These are phyloP conservation scores for Abortiporus biennis DNA, from an alignment of 1,284 basidiomycete genomes.

Conservation along the genomic window DNA sequence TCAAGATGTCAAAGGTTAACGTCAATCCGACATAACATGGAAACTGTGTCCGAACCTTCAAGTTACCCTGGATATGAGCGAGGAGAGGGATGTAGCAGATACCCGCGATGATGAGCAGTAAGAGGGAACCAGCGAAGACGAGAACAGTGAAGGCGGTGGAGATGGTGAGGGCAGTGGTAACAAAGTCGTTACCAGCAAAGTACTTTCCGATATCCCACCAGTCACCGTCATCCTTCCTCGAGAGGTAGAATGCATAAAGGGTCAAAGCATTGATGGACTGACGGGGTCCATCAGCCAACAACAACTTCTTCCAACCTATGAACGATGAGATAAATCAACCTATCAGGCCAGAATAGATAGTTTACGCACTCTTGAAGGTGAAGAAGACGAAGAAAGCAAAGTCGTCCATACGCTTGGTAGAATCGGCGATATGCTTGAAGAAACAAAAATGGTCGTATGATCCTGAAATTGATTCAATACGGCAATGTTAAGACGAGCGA, in stretches of 20 bases:
- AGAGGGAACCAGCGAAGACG: constrained; percentile 80
- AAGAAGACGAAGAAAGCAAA: constrained; percentile 99
- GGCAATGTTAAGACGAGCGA: background rate
- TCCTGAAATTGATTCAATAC: constrained; percentile 35
- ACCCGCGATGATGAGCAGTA: constrained; percentile 80
- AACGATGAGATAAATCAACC: constrained; percentile 8
- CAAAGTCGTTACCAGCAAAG: constrained; percentile 59
- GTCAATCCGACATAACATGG: constrained; percentile 1
- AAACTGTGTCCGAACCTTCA: constrained; percentile 57
- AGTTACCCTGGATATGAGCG: constrained; percentile 92
- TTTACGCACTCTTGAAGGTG: constrained; percentile 86
- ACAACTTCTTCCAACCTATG: constrained; percentile 89
- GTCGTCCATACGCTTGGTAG: constrained; percentile 94
- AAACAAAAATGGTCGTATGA: constrained; percentile 98
- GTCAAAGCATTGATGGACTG: constrained; percentile 96
- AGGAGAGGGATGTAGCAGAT: constrained; percentile 90
- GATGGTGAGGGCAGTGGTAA: constrained; percentile 81
- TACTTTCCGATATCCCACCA: constrained; percentile 71
- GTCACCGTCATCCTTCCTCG: constrained; percentile 58
- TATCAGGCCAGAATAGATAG: background rate
- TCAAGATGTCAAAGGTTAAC: constrained; percentile 9
- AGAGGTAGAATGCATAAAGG: constrained; percentile 86
- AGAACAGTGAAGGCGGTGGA: constrained; percentile 89
- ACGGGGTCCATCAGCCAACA: constrained; percentile 95
- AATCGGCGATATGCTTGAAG: constrained; percentile 94